Percentiles rank a stretch among this genome's conserved stretches.
Evolutionary conservation across 2,329 filamentous ascomycete species (phyloP).

Genomic region (Camillea tinctor): DNA sequence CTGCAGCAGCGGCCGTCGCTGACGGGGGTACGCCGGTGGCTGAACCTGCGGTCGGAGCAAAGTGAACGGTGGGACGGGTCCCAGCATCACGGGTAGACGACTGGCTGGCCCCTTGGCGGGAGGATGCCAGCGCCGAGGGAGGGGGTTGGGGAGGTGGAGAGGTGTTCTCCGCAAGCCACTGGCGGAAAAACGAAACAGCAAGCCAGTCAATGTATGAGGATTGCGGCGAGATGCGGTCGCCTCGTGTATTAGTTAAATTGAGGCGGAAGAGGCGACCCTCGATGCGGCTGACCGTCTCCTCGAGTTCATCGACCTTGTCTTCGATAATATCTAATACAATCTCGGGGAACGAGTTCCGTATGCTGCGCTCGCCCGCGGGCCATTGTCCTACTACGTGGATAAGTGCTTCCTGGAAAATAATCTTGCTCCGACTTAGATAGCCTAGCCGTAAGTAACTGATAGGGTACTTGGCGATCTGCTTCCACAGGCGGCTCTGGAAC

Average conservation of each 20-base stretch:
- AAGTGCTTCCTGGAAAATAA: slow-evolving; percentile 83
- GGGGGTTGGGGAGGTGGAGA: slow-evolving; percentile 62
- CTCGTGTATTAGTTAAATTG: slow-evolving; percentile 72
- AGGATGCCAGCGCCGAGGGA: slow-evolving; percentile 18
- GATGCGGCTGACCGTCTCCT: slow-evolving; percentile 75
- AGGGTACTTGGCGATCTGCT: slow-evolving; percentile 94
- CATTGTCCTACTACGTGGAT: slow-evolving; percentile 95
- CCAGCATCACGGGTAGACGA: background rate
- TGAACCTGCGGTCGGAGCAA: background rate
- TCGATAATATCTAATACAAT: slow-evolving; percentile 85
- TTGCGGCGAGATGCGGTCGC: slow-evolving; percentile 76
- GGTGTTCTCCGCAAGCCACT: slow-evolving; percentile 91
- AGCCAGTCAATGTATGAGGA: slow-evolving; percentile 89
- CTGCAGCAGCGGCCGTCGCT: slow-evolving; percentile 31
- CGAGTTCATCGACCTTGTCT: slow-evolving; percentile 90
- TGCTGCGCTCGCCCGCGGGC: slow-evolving; percentile 76
- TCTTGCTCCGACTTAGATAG: slow-evolving; percentile 77
- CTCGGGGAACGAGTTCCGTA: slow-evolving; percentile 71
- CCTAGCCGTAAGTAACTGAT: slow-evolving; percentile 88
- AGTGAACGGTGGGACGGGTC: background rate
- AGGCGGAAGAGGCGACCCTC: slow-evolving; percentile 82
- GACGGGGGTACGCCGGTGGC: slow-evolving; percentile 9
- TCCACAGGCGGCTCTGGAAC: slow-evolving; percentile 88
- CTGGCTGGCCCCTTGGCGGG: slow-evolving; percentile 5
- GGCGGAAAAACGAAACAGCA: slow-evolving; percentile 80